phyloP scores from a whole-genome alignment of 2,329 filamentous ascomycete species.

The Fusarium neocosmosporiellum region DNA sequence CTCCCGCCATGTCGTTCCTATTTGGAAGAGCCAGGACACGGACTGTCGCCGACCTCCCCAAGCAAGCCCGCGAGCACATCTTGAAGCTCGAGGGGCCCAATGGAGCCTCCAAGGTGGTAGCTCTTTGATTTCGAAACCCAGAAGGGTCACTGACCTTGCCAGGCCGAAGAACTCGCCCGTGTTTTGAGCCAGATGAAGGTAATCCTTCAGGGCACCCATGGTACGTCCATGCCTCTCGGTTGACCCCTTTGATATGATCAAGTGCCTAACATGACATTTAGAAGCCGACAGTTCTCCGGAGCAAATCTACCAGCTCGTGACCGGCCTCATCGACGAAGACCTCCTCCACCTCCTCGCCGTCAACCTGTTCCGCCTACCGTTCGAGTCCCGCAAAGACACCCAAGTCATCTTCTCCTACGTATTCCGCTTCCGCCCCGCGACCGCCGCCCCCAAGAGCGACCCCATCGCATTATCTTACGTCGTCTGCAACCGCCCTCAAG shows the following conservation, averaged over 20 bases:
- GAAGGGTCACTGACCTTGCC: neutral
- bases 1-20: constrained; percentile 62
- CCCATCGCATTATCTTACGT: constrained; percentile 91
- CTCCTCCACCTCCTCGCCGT: constrained; percentile 85
- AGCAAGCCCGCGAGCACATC: constrained; percentile 67
- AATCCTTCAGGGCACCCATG: constrained; percentile 91
- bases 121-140: neutral
- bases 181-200: constrained; percentile 92
- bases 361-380: constrained; percentile 86
- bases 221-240: constrained; percentile 58
- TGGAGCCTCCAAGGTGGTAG: constrained; percentile 59
- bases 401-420: constrained; percentile 97
- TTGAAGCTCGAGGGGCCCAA: constrained; percentile 63
- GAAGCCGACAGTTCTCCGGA: constrained; percentile 89
- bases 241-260: constrained; percentile 2
- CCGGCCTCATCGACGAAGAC: constrained; percentile 87
- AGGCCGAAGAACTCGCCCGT: constrained; percentile 90
- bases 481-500: constrained; percentile 85
- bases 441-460: constrained; percentile 74
- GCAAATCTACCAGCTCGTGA: constrained; percentile 87
- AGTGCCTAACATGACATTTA: constrained; percentile 50
- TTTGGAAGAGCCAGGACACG: constrained; percentile 65
- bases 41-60: constrained; percentile 64
- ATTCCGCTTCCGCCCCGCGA: constrained; percentile 85
- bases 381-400: constrained; percentile 95